Base-by-base conservation (phyloP, 345 rosid genomes). In the Eucalyptus erythrocorys region DNA sequence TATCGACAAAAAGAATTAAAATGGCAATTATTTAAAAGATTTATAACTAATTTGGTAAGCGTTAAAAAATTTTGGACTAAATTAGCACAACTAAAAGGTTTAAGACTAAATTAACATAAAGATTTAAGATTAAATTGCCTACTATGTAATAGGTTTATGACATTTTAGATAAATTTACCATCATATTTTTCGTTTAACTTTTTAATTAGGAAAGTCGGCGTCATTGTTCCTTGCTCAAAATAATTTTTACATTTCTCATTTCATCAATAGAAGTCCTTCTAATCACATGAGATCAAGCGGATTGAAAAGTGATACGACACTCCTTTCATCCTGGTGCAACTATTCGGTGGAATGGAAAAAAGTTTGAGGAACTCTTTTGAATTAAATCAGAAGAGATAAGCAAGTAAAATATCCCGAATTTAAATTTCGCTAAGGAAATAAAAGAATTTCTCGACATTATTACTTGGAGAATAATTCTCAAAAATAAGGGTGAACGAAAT, bases 11-110 rank as follows among this genome's bases (percentile, higher is more conserved):
- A 55, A 10, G 1, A 24, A 10, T 24, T 55, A 55, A 55, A 55
- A 0, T 9, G 6, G 3, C 6, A 55, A 55, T 55, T 55, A 9
- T 9, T 55, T 55, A 55, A 55, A 9, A 55, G 13, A 24, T 55
- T 55, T 22, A 55, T 55, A 10, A 55, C 3, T 22, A 55, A 24
- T 24, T 55, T 55, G 30, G 6, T 30, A 24, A 55, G 13, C 0
- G 0, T 10, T 55, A 55, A 55, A 55, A 55, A 55, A 13, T 24
- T 0, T 55, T 9, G 0, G 1, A 55, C 3, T 55, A 26, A 24
- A 55, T 22, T 55, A 55, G 13, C 6, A 9, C 1, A 55, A 55
- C 1, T 24, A 10, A 55, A 55, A 51, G 0, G 1, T 21, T 51
- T 51, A 51, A 51, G 0, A 51, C 10, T 8, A 51, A 4, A 51